Evolutionary conservation across 2,329 filamentous ascomycete species (phyloP), one percentile per base, ranked within the genome.

Genomic region (Colletotrichum plurivorum): DNA sequence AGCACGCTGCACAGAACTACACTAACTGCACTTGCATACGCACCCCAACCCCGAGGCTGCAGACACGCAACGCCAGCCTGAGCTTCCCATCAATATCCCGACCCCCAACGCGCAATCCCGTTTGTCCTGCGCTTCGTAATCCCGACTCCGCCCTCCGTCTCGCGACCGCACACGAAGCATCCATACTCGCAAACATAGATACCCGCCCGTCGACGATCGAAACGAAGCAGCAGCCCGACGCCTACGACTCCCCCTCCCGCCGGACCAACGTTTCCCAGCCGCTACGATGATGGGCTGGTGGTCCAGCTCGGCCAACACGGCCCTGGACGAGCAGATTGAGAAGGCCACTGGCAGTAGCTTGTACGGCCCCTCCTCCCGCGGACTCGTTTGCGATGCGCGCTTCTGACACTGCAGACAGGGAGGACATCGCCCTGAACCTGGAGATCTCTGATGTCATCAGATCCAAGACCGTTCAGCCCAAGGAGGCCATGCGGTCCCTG

Each of bases 391-490:
- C 25, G n/a, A 51, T 41, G 45, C n/a, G 43, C 36, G 36, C 53
- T 70, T 51, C 75, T 79, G 70, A 79, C 70, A 31, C 39, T 49
- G 43, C 53, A 36, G 66, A 18, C 75, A 97, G 94, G 74, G 95
- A 99, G 83, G 95, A 99, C 78, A 98, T 99, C 79, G 93, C 96
- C 48, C 89, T 98, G 74, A 98, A 98, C 80, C 91, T 99, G 77
- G 96, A 99, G 82, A 98, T 99, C 75, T 98, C 95, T 80, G 96
- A 99, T 84, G 87, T 97, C 75, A 98, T 99, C 81, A 90, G 96
- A 75, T 98, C 95, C 77, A 98, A 98, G 85, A 97, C 94, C 18
- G 95, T 99, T 58, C 94, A 95, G 80, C 95, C 96, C 62, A 98
- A 95, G 82, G 96, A 99, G 82, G 96, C 96, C 71, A 99, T 99